phyloP scores from a whole-genome alignment of 371 early-diverging fungal species.

The Dinochytrium kinnereticum region DNA sequence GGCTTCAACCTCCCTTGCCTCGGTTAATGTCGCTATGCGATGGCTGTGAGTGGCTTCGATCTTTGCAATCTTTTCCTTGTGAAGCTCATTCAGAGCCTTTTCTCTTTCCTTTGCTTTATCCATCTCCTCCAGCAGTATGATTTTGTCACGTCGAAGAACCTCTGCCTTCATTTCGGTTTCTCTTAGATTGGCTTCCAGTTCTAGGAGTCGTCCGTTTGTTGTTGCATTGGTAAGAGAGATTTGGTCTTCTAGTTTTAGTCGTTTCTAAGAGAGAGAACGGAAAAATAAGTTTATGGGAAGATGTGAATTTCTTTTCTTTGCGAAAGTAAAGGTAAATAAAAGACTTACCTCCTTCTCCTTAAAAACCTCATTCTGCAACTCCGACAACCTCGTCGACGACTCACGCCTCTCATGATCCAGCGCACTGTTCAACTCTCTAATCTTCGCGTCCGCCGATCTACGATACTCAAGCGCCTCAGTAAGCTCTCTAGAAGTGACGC shows the following conservation, averaged over 20 bases:
- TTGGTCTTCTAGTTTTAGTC: conserved; percentile 24
- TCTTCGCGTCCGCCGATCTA: conserved; percentile 23
- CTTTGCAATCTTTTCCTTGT: conserved; percentile 34
- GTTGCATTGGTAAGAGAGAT: neutral
- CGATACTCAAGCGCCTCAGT: conserved; percentile 30
- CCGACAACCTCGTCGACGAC: conserved; percentile 20
- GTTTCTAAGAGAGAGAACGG: conserved; percentile 20
- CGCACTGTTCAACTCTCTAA: conserved; percentile 26
- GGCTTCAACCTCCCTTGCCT: conserved; percentile 39
- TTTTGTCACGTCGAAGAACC: conserved; percentile 45
- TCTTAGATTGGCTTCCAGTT: conserved; percentile 39
- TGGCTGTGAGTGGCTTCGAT: conserved; percentile 31
- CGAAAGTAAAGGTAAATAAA: neutral
- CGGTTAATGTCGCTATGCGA: conserved; percentile 34
- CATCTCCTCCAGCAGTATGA: conserved; percentile 45
- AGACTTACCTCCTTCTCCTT: conserved; percentile 42
- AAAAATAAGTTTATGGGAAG: neutral
- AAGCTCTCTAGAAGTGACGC: conserved; percentile 33
- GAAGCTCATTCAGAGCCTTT: conserved; percentile 27
- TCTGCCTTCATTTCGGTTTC: conserved; percentile 43
- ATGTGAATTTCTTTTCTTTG: too few species aligned
- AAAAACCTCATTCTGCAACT: conserved; percentile 37
- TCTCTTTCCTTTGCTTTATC: conserved; percentile 44
- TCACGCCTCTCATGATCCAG: conserved; percentile 21
- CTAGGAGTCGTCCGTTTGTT: conserved; percentile 25